Base-by-base conservation (phyloP, 2,329 filamentous ascomycete species). In the Orbilia ellipsospora region DNA sequence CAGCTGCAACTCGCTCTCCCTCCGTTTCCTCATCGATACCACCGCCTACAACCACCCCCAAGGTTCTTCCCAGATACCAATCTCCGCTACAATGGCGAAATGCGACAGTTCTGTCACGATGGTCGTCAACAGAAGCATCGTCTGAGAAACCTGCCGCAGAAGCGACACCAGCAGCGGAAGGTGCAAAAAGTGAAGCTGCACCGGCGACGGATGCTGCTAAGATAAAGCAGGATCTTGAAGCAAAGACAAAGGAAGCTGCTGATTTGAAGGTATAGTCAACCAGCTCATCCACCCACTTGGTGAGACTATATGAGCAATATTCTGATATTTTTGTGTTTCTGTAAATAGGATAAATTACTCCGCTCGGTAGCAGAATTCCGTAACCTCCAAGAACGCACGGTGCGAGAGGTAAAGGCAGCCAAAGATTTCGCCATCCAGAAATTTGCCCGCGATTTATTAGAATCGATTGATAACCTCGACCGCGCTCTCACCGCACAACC, bases 391-490 rank as follows among this genome's bases (percentile, higher is more conserved):
- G 93, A 97, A 81, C 92, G 95, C 81, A 96, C 93, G 51, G 88
- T 90, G 83, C 93, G 95, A 81, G 95, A 99, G 79, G 90, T 96
- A 82, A 92, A 95, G 83, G 84, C 88, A 18, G 92, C 94, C 18
- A 90, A 90, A 80, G 92, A 96, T 84, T 99, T 97, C 80, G 95
- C 94, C 81, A 95, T 99, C 81, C 93, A 97, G 82, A 85, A 90
- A 79, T 98, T 99, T 84, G 93, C 94, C 81, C 91, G 93, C 83
- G 95, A 99, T 84, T 90, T 99, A 54, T 89, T 98, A 79, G 95
- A 99, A 83, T 93, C 89, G 81, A 90, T 99, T 81, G 95, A 99
- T 85, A 99, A 98, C 87, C 90, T 99, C 78, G 95, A 99, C 84
- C 94, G 94, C 79, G 95, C 95, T 51, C 88, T 99, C 51, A 83